A percentile compares a stretch with the other conserved stretches of the same genome.
phyloP scores from a whole-genome alignment of 225 moss, liverwort and hornwort species.

The Pleurozium schreberi region DNA sequence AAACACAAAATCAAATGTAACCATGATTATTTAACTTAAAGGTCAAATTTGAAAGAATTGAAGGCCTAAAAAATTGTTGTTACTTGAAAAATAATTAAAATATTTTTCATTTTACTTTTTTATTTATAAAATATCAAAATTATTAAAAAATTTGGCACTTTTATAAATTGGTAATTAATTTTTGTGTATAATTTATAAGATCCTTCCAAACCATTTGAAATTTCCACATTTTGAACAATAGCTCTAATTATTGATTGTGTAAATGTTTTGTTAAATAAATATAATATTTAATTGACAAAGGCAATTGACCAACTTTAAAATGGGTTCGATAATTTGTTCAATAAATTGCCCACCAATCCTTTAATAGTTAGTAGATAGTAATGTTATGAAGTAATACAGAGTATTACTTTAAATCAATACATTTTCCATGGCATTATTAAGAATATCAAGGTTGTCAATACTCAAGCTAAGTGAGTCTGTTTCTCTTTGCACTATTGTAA shows the following conservation, averaged over 20 bases:
- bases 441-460: background rate
- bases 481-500: fast-evolving
- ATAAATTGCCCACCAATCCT: background rate
- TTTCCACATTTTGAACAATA: background rate
- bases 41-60: background rate
- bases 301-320: too few species aligned
- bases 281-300: too few species aligned
- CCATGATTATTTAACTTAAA: background rate
- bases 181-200: fast-evolving
- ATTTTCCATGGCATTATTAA: background rate
- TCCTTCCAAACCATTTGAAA: background rate
- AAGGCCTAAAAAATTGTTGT: background rate
- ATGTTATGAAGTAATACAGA: background rate
- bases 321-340: background rate
- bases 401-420: fast-evolving
- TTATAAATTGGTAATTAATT: background rate
- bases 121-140: too few species aligned
- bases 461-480: fast-evolving
- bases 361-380: background rate
- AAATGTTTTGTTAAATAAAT: background rate
- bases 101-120: background rate
- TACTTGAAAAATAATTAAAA: too few species aligned
- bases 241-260: background rate
- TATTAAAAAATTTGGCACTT: background rate
- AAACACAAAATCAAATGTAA: too few species aligned